Percentiles rank a stretch among this genome's conserved stretches.
Evolutionary conservation across 495 filamentous ascomycete species (phyloP).

Genomic region (Penicillium ochrochloron): DNA sequence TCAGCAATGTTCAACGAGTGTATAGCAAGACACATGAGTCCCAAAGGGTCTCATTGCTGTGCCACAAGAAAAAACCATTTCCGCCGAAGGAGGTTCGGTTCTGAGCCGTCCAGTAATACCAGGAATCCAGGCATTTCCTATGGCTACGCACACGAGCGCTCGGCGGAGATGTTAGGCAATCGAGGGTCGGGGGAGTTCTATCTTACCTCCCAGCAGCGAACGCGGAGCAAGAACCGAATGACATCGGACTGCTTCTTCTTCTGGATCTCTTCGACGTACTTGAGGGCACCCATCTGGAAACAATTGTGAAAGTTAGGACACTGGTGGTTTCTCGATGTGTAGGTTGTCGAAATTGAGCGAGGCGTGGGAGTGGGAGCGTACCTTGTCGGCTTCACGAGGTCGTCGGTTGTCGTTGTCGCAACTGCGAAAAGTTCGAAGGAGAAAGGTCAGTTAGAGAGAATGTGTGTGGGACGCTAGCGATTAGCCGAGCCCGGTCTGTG

Average conservation of each 20-base stretch:
- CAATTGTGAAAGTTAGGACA: slow-evolving; percentile 16
- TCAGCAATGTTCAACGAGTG: slow-evolving; percentile 99
- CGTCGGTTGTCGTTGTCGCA: slow-evolving; percentile 56
- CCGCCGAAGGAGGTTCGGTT: slow-evolving; percentile 45
- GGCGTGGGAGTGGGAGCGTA: slow-evolving; percentile 35
- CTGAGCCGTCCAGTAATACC: slow-evolving; percentile 44
- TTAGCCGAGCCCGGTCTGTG: slow-evolving; percentile 46
- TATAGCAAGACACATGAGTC: slow-evolving; percentile 77
- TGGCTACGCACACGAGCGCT: slow-evolving; percentile 50
- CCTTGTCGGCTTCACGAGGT: slow-evolving; percentile 56
- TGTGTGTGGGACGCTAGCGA: slow-evolving; percentile 56
- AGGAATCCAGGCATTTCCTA: slow-evolving; percentile 42
- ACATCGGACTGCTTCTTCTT: slow-evolving; percentile 99
- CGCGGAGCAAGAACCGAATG: slow-evolving; percentile 97
- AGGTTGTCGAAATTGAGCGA: not conserved
- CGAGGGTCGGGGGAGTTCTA: slow-evolving; percentile 52
- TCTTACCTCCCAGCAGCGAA: slow-evolving; percentile 99
- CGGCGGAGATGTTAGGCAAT: slow-evolving; percentile 55
- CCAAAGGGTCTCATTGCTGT: slow-evolving; percentile 39
- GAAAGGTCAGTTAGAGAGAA: slow-evolving; percentile 40
- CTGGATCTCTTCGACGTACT: slow-evolving; percentile 99
- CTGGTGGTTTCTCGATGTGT: not conserved
- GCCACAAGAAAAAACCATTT: slow-evolving; percentile 47
- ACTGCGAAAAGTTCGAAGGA: slow-evolving; percentile 48
- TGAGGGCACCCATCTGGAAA: slow-evolving; percentile 85